Evolutionary conservation across 129 eudicot species (phyloP), one percentile per base, ranked within the genome.

Genomic region (Chrysanthemum lavandulifolium): DNA sequence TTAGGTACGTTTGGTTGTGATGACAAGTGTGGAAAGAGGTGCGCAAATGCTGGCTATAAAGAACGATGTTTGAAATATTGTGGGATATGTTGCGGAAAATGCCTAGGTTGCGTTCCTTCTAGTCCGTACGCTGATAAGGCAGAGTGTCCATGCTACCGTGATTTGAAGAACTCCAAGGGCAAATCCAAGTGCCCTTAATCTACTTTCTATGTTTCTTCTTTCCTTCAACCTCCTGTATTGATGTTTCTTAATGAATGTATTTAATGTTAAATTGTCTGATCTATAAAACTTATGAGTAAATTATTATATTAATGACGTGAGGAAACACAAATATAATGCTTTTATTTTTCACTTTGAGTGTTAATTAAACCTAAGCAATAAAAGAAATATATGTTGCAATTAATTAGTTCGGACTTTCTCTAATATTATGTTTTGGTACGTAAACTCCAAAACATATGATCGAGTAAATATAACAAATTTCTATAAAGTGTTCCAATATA

Each of bases 111-210:
- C 61, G 93, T 90, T 33, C 96, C 96, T 14, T 87, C 93, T 0
- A 85, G 87, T 16, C 86, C 96, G 1, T 52, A 67, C 1, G 93
- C 93, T 6, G 83, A 87, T 78, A 90, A 90, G 56, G 71, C 78
- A 6, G 88, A 88, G 74, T 86, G 95, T 57, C 86, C 94, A 55
- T 90, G 96, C 68, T 90, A 90, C 82, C 80, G 80, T 25, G 86
- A 84, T 65, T 54, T 79, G 81, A 57, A 73, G 21, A 90, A 84
- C 69, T 78, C 88, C 43, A 90, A 90, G 86, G 96, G 96, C 72
- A 81, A 67, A 11, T 36, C 75, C 76, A 90, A 90, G 77, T 90
- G 97, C 85, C 94, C 95, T 79, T 83, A 13, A 74, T 3, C 23
- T 14, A 15, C 3, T 49, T 0, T 1, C 6, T 56, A 10, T 12